phyloP scores from a whole-genome alignment of 73 alveolate genomes.

The Paramecium biaurelia region DNA sequence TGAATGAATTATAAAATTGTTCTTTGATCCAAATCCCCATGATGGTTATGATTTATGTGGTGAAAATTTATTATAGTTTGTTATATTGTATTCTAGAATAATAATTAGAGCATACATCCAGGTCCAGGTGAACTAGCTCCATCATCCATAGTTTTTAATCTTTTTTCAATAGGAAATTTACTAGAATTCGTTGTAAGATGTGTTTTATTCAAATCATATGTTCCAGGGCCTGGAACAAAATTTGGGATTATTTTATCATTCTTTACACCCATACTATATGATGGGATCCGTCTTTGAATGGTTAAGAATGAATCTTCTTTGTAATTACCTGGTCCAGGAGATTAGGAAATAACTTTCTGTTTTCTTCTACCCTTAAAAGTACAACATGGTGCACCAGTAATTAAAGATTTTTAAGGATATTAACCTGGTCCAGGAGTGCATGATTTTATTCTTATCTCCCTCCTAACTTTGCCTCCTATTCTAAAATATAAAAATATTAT shows the following conservation, averaged over 20 bases:
- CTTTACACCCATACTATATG: slow-evolving; percentile 28
- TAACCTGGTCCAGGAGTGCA: slow-evolving; percentile 34
- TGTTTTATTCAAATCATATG: not conserved
- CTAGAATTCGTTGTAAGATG: not conserved
- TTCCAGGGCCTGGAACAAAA: slow-evolving; percentile 46
- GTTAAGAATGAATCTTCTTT: not conserved
- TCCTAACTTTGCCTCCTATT: slow-evolving; percentile 11
- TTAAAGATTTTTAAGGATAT: not conserved
- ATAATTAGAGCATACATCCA: not conserved
- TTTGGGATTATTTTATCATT: not conserved
- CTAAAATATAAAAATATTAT: not conserved
- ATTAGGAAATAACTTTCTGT: not conserved
- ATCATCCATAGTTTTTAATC: not conserved
- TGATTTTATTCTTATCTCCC: not conserved
- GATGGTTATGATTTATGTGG: not conserved
- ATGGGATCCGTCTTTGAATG: not conserved
- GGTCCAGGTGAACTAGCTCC: slow-evolving; percentile 9
- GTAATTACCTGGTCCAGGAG: slow-evolving; percentile 56
- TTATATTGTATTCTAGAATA: not conserved
- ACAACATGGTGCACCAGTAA: not conserved
- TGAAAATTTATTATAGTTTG: not conserved
- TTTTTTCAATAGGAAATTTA: not conserved
- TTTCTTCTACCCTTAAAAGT: not conserved
- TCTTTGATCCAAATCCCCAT: not conserved
- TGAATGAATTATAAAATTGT: not conserved